A percentile compares a stretch with the other conserved stretches of the same genome.
Evolutionary conservation across 495 filamentous ascomycete genomes (phyloP).

Genomic region (Lepidopterella palustris): DNA sequence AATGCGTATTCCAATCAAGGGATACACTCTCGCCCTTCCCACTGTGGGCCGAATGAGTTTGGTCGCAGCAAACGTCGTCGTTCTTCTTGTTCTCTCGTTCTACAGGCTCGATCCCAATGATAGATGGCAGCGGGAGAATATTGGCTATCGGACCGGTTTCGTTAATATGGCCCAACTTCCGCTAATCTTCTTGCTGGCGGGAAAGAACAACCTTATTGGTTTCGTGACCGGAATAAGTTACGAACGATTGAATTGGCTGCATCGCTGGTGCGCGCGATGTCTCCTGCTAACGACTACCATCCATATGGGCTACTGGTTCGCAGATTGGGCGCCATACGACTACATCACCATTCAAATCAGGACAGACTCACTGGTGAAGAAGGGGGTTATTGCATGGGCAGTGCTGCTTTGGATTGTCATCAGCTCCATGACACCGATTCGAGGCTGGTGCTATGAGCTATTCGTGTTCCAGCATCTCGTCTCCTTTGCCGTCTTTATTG

Average conservation of each 20-base stretch:
- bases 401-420: conserved; percentile 67
- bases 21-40: conserved; percentile 44
- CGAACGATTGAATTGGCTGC: conserved; percentile 76
- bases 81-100: conserved; percentile 54
- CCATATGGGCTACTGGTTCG: conserved; percentile 67
- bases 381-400: conserved; percentile 68
- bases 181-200: conserved; percentile 68
- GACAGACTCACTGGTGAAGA: conserved; percentile 57
- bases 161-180: conserved; percentile 77
- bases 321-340: conserved; percentile 58
- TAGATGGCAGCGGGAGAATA: conserved; percentile 54
- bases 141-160: conserved; percentile 71
- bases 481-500: conserved; percentile 60
- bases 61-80: conserved; percentile 49
- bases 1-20: conserved; percentile 45
- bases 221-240: conserved; percentile 61
- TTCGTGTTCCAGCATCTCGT: conserved; percentile 77
- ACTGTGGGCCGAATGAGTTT: conserved; percentile 51
- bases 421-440: conserved; percentile 60
- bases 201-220: conserved; percentile 71
- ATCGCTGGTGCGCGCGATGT: conserved; percentile 71
- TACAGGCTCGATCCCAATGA: conserved; percentile 39
- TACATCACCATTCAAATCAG: conserved; percentile 56
- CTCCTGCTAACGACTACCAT: conserved; percentile 68
- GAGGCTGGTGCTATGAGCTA: conserved; percentile 66